Base-by-base conservation (phyloP, 495 filamentous ascomycete genomes). In the Podospora sp. region DNA sequence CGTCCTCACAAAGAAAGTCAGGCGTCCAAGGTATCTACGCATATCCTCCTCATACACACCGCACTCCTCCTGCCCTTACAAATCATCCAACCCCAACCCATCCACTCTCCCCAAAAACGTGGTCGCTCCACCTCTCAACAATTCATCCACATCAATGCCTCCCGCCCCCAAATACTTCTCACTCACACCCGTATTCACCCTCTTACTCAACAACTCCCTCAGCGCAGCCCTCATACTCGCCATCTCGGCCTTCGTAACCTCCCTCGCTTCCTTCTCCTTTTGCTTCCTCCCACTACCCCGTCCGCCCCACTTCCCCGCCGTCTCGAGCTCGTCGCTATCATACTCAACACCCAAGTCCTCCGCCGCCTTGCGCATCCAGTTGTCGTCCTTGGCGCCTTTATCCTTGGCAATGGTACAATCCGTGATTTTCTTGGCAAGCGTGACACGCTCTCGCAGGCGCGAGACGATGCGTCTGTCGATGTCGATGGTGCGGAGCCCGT, bases 321-420 rank as follows among this genome's bases (percentile, higher is more conserved):
- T 78, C 66, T 90, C 88, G 58, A 95, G 89, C 58, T 93, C 91
- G 22, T 97, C 93, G 68, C 88, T 91, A 72, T 97, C 92, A 72
- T 94, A 94, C 25, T 97, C 95, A 6, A 98, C 91, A 1, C 95
- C 95, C 3, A 99, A 85, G 68, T 98, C 95, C 60, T 97, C 93
- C 1, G 95, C 96, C 0, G 94, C 95, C 14, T 83, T 84, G 36
- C 85, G 85, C 63, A 98, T 77, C 90, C 92, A 96, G 65, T 92
- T 88, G 67, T 97, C 92, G 68, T 96, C 92, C 63, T 89, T 86
- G 26, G 84, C 86, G 49, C 90, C 85, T 79, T 92, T 95, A 76
- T 96, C 91, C 77, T 97, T 97, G 33, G 94, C 94, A 20, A 94
- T 83, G 9, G 76, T 82, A 12, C 89, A 85, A 69, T 99, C 95